These are phyloP conservation scores for Torulaspora indica DNA, from an alignment of 805 yeast genomes.

Conservation along the genomic window DNA sequence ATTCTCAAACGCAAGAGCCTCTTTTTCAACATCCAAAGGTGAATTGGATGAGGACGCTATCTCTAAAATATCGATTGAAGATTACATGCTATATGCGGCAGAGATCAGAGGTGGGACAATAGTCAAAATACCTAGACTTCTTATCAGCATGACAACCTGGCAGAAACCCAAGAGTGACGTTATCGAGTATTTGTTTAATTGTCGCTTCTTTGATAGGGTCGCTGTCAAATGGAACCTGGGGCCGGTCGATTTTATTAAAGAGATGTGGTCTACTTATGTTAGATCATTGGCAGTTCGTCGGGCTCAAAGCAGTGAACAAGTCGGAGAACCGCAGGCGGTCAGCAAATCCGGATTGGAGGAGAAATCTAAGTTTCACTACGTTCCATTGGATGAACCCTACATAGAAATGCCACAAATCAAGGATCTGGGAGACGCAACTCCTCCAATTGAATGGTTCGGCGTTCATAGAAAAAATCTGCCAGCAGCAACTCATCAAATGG, in stretches of 20 bases:
- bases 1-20: slow-evolving; percentile 58
- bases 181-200: slow-evolving; percentile 63
- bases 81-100: slow-evolving; percentile 51
- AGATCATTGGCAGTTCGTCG: slow-evolving; percentile 63
- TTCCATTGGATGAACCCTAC: slow-evolving; percentile 65
- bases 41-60: slow-evolving; percentile 48
- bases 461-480: slow-evolving; percentile 84
- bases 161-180: slow-evolving; percentile 49
- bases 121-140: slow-evolving; percentile 71
- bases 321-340: slow-evolving; percentile 15
- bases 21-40: slow-evolving; percentile 56
- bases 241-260: slow-evolving; percentile 80
- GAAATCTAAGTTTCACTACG: slow-evolving; percentile 42
- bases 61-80: slow-evolving; percentile 44
- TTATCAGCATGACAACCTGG: slow-evolving; percentile 69
- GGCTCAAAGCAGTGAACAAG: slow-evolving; percentile 34
- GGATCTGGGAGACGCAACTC: slow-evolving; percentile 95
- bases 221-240: slow-evolving; percentile 94
- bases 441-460: slow-evolving; percentile 98
- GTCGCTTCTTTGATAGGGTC: slow-evolving; percentile 83
- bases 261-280: slow-evolving; percentile 86
- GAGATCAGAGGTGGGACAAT: slow-evolving; percentile 75
- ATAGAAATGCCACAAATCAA: slow-evolving; percentile 86
- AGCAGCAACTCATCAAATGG: slow-evolving; percentile 74
- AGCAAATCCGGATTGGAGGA: slow-evolving; percentile 36